Base-by-base conservation (phyloP, 441 rosid genomes). In the Populus hybrid region DNA sequence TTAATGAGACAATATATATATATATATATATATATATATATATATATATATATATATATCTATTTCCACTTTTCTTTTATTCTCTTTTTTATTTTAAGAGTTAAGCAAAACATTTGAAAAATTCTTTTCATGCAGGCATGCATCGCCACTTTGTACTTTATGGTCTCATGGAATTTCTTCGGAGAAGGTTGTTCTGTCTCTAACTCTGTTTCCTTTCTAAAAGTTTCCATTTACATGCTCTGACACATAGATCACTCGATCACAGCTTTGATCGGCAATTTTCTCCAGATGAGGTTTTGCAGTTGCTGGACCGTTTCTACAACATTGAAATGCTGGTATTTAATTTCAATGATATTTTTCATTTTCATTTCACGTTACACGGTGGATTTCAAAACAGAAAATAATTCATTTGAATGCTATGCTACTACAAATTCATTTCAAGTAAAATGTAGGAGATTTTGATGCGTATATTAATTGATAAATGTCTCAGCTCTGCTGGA, bases 131-230 rank as follows among this genome's bases (percentile, higher is more conserved):
- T 78, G 87, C 91, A 94, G 99, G 99, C 77, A 84, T 94, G 75
- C 99, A 93, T 84, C 94, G 95, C 59, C 98, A 96, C 82, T 94
- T 96, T 83, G 93, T 94, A 82, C 87, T 96, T 40, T 96, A 86
- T 73, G 97, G 99, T 85, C 88, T 96, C 9, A 93, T 94, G 98
- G 99, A 94, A 66, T 92, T 88, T 85, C 90, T 96, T 68, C 88
- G 94, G 28, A 89, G 87, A 88, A 96, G 98, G 99, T 96, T 81
- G 74, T 79, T 71, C 45, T 72, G 8, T 24, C 28, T 3, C 65
- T 3, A 11, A 23, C 65, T 23, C 28, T 23, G 11, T 63, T 21
- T 21, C 26, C 6, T 63, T 63, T 63, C 65, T 23, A 23, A 63
- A 3, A 9, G 65, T 24, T 76, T 80, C 28, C 23, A 67, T 20